Conservation (phyloP, 2,329 filamentous ascomycete genomes). For the Atkinsonella hypoxylon region DNA sequence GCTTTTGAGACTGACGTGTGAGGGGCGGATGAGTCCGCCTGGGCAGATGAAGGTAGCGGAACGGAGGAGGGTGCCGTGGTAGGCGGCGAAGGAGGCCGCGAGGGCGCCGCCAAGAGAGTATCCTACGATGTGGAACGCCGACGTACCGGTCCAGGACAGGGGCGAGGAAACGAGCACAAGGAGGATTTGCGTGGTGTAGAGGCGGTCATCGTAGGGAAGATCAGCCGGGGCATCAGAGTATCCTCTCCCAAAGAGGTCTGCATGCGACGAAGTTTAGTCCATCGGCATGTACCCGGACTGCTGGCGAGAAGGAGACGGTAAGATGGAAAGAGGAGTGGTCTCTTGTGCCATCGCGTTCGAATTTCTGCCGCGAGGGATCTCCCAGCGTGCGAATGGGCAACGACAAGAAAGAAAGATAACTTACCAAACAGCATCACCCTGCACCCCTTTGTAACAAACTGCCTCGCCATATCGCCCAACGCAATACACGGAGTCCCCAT, state of each 20-base stretch:
- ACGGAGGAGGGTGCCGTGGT: slow-evolving; percentile 52
- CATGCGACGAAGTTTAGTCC: neutral
- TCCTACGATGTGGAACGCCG: slow-evolving; percentile 55
- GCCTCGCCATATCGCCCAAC: slow-evolving; percentile 52
- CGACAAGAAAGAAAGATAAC: slow-evolving; percentile 16
- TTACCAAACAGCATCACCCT: slow-evolving; percentile 68
- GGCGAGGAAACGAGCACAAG: slow-evolving; percentile 58
- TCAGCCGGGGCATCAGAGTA: slow-evolving; percentile 53
- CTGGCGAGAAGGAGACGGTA: slow-evolving; percentile 39
- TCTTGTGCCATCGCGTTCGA: no score
- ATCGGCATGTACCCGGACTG: no score
- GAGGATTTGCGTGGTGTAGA: slow-evolving; percentile 63
- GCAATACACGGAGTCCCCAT: slow-evolving; percentile 69
- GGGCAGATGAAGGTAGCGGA: slow-evolving; percentile 56
- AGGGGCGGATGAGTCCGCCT: slow-evolving; percentile 52
- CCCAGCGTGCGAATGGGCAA: no score
- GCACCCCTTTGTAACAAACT: slow-evolving; percentile 52
- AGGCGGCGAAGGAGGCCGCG: slow-evolving; percentile 58
- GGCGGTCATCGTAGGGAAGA: slow-evolving; percentile 57
- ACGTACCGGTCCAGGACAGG: slow-evolving; percentile 50
- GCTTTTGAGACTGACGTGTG: slow-evolving; percentile 48
- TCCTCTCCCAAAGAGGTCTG: slow-evolving; percentile 55
- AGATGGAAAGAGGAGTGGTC: slow-evolving; percentile 52
- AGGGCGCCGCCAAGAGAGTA: slow-evolving; percentile 79
- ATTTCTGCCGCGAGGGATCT: no score